Percentiles rank a stretch among this genome's conserved stretches.
Conservation (phyloP, 1,284 basidiomycete species). For the Uromyces viciae-fabae region DNA sequence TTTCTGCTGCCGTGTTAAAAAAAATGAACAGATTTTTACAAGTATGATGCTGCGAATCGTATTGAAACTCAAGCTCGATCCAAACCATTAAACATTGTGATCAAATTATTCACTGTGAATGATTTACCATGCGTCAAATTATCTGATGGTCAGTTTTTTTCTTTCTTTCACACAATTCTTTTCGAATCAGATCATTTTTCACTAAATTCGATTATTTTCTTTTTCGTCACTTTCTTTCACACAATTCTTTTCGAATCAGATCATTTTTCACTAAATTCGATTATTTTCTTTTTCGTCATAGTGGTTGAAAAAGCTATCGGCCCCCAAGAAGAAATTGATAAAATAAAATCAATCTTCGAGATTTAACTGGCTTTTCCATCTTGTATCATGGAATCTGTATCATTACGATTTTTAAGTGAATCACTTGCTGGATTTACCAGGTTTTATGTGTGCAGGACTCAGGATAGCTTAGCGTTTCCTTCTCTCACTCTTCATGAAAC, state of each 20-base stretch:
- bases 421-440: too few relatives aligned
- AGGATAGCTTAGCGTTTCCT: too few relatives aligned
- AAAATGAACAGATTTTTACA: neutral
- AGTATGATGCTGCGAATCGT: neutral
- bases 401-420: neutral
- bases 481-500: too few relatives aligned
- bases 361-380: too few relatives aligned
- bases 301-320: slow-evolving; percentile 22
- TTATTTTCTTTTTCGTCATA: neutral
- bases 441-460: too few relatives aligned
- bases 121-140: slow-evolving; percentile 78
- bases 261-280: neutral
- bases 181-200: too few relatives aligned
- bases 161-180: neutral
- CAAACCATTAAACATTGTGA: slow-evolving; percentile 57
- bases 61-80: neutral
- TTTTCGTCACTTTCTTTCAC: neutral
- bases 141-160: slow-evolving; percentile 63
- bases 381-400: neutral
- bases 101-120: slow-evolving; percentile 75
- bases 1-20: neutral
- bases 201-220: too few relatives aligned
- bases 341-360: slow-evolving; percentile 14
- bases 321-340: neutral
- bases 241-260: neutral